A percentile compares a stretch with the other conserved stretches of the same genome.
Evolutionary conservation across 305 asterid genomes (phyloP).

Genomic region (Solanum hybrid): DNA sequence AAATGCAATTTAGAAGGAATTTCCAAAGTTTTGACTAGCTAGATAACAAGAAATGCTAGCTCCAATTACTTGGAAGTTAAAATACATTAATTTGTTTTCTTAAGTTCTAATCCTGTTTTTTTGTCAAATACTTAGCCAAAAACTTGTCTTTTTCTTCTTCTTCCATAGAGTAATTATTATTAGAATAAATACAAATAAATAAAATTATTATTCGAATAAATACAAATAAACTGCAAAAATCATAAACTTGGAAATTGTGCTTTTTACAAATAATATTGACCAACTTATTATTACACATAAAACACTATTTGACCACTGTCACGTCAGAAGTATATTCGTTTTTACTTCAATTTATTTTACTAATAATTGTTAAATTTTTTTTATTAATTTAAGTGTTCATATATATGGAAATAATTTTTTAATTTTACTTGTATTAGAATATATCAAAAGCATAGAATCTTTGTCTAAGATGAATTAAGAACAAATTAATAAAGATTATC

Average conservation of each 20-base stretch:
- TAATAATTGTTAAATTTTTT: neutral
- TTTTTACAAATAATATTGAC: neutral
- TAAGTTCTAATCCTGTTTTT: constrained; percentile 11
- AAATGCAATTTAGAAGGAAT: neutral
- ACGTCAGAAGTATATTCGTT: neutral
- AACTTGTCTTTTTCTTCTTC: neutral
- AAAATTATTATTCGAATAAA: neutral
- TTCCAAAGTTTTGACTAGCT: neutral
- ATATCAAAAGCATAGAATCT: constrained; percentile 9
- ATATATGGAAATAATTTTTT: neutral
- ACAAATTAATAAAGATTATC: neutral
- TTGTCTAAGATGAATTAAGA: neutral
- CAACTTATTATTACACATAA: neutral
- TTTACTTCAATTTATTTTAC: neutral
- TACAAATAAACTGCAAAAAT: neutral
- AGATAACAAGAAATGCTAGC: neutral
- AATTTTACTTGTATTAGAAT: neutral
- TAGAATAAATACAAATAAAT: neutral
- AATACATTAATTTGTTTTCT: neutral
- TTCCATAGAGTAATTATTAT: neutral
- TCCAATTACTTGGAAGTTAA: neutral
- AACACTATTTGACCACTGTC: neutral
- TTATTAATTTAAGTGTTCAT: neutral
- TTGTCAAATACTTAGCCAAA: neutral
- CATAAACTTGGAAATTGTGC: neutral